Percentiles rank a stretch among this genome's conserved stretches.
These are phyloP conservation scores for Cyberlindnera xylosilytica DNA, from an alignment of 805 yeast genomes.

Conservation along the genomic window DNA sequence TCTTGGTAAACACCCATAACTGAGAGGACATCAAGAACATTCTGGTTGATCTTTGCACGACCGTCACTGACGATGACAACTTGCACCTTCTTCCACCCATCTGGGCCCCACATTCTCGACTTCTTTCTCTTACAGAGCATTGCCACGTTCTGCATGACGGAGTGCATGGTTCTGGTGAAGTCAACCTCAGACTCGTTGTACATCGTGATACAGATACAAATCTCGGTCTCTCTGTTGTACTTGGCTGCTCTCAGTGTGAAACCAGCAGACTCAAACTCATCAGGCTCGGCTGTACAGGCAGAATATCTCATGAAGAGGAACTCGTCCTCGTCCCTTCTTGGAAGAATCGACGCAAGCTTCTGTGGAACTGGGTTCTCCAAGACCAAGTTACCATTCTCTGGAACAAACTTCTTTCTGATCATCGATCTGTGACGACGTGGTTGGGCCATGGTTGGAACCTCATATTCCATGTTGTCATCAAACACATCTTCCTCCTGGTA, in stretches of 20 bases:
- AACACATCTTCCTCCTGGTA: conserved; percentile 30
- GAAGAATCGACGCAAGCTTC: conserved; percentile 77
- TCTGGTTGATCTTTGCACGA: conserved; percentile 79
- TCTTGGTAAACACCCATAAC: conserved; percentile 98
- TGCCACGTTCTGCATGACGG: conserved; percentile 89
- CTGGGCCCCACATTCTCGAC: conserved; percentile 91
- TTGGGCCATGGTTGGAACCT: conserved; percentile 31
- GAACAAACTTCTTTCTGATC: conserved; percentile 68
- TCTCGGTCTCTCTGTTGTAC: conserved; percentile 85
- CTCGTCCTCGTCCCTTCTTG: conserved; percentile 87
- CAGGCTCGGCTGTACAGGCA: conserved; percentile 93
- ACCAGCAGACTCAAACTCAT: conserved; percentile 74
- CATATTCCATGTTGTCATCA: conserved; percentile 45
- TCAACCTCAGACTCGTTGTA: conserved; percentile 92
- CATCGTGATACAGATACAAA: conserved; percentile 93
- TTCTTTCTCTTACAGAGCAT: conserved; percentile 78
- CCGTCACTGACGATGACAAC: conserved; percentile 94
- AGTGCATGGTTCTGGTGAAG: conserved; percentile 90
- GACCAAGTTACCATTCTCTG: conserved; percentile 79
- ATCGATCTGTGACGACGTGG: conserved; percentile 68
- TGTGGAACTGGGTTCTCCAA: conserved; percentile 94
- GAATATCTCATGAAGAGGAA: conserved; percentile 95
- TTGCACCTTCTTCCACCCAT: conserved; percentile 95
- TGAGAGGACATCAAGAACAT: conserved; percentile 82
- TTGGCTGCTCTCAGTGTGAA: conserved; percentile 85